These are phyloP conservation scores for Yarrowia deformans DNA, from an alignment of 805 yeast species.

Conservation along the genomic window DNA sequence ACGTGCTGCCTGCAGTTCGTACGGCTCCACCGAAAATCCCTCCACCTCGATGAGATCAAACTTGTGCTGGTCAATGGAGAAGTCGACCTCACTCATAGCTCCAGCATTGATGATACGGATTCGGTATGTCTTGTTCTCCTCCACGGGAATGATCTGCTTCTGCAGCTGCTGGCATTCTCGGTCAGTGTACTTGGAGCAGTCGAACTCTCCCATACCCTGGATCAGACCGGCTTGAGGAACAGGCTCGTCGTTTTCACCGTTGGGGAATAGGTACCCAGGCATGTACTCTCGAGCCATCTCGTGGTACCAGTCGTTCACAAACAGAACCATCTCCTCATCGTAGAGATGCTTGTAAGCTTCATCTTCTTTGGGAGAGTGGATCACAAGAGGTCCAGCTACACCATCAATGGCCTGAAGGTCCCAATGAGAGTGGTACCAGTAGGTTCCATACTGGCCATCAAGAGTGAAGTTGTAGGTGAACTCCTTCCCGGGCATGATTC, in stretches of 20 bases:
- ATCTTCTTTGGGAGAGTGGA: slow-evolving; percentile 53
- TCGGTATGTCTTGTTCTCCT: slow-evolving; percentile 42
- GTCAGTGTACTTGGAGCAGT: slow-evolving; percentile 43
- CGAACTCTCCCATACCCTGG: slow-evolving; percentile 53
- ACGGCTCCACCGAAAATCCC: slow-evolving; percentile 47
- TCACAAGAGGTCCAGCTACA: slow-evolving; percentile 57
- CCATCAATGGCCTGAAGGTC: slow-evolving; percentile 59
- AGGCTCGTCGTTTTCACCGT: slow-evolving; percentile 53
- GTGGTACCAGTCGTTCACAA: slow-evolving; percentile 56
- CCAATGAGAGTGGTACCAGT: slow-evolving; percentile 65
- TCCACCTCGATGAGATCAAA: slow-evolving; percentile 51
- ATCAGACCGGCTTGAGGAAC: slow-evolving; percentile 54
- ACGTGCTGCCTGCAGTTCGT: slow-evolving; percentile 44
- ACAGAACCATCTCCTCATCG: slow-evolving; percentile 51
- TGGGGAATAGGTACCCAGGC: slow-evolving; percentile 53
- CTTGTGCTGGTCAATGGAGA: slow-evolving; percentile 48
- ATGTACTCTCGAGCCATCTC: slow-evolving; percentile 51
- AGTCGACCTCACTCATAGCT: slow-evolving; percentile 49
- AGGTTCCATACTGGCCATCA: slow-evolving; percentile 57
- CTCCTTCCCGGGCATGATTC: slow-evolving; percentile 55
- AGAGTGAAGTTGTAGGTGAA: slow-evolving; percentile 56
- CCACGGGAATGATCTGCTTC: slow-evolving; percentile 43
- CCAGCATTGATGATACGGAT: slow-evolving; percentile 49
- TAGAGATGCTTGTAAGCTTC: slow-evolving; percentile 45
- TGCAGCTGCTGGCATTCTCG: slow-evolving; percentile 40